These are phyloP conservation scores for Magnolia officinalis DNA, from an alignment of 164 flowering plant species.

Conservation along the genomic window DNA sequence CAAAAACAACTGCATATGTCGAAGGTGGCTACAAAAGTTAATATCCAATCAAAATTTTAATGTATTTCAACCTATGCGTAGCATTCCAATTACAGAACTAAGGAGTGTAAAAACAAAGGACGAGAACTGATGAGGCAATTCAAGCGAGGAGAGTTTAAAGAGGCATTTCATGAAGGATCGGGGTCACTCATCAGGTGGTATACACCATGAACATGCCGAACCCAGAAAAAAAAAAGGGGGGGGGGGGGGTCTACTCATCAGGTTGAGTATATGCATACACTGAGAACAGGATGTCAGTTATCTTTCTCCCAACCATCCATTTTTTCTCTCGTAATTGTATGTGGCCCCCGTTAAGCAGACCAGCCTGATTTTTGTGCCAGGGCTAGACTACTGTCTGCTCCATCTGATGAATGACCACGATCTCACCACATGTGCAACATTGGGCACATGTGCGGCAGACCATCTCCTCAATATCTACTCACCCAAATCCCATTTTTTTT, in stretches of 20 bases:
- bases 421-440: background rate
- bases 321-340: background rate
- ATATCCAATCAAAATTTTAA: too few species aligned
- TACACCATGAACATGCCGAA: too few species aligned
- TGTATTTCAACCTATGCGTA: too few species aligned
- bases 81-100: too few species aligned
- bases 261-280: background rate
- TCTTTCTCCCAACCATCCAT: background rate
- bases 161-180: too few species aligned
- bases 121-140: too few species aligned
- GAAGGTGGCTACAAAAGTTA: too few species aligned
- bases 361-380: background rate
- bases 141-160: too few species aligned
- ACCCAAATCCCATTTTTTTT: background rate
- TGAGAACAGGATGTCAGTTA: background rate
- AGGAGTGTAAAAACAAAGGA: too few species aligned
- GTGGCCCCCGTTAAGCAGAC: background rate
- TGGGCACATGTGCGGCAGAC: background rate
- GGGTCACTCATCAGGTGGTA: too few species aligned
- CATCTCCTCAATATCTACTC: background rate
- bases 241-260: background rate
- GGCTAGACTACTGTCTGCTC: background rate
- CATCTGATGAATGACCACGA: background rate
- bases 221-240: too few species aligned
- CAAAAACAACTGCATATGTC: too few species aligned